These are phyloP conservation scores for Fusarium guadeloupense DNA, from an alignment of 2,329 filamentous ascomycete species.

Conservation along the genomic window DNA sequence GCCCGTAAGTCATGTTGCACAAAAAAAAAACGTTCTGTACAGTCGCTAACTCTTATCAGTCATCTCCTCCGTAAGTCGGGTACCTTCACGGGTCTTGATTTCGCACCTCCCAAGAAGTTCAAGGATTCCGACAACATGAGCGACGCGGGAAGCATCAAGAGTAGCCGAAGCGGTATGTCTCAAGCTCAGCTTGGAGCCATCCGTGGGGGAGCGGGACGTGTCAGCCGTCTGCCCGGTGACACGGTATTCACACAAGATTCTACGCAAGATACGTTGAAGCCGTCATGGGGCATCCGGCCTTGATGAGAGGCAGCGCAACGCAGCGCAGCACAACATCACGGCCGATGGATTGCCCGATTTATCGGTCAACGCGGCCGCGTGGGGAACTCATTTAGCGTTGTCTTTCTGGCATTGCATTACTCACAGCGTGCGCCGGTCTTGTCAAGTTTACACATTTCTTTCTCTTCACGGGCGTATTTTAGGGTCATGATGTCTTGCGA, in stretches of 20 bases:
- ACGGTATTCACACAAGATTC: constrained; percentile 81
- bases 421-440: constrained; percentile 43
- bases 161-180: constrained; percentile 79
- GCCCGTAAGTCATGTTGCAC: constrained; percentile 74
- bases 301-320: constrained; percentile 42
- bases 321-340: constrained; percentile 17
- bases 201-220: constrained; percentile 83
- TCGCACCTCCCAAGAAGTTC: constrained; percentile 80
- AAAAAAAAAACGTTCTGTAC: neutral
- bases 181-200: constrained; percentile 74
- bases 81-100: constrained; percentile 82
- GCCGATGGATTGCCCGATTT: constrained; percentile 4
- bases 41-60: constrained; percentile 53
- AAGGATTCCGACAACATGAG: constrained; percentile 69
- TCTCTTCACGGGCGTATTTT: constrained; percentile 43
- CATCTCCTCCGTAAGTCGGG: constrained; percentile 79
- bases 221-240: constrained; percentile 84
- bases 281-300: constrained; percentile 64
- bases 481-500: constrained; percentile 46
- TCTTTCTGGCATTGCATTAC: constrained; percentile 42
- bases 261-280: constrained; percentile 68
- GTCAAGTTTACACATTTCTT: constrained; percentile 40
- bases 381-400: constrained; percentile 26
- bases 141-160: constrained; percentile 70
- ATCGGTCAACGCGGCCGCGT: constrained; percentile 7